A percentile compares a stretch with the other conserved stretches of the same genome.
phyloP scores from a whole-genome alignment of 768 basidiomycete species.

The Amanita jacksonii region DNA sequence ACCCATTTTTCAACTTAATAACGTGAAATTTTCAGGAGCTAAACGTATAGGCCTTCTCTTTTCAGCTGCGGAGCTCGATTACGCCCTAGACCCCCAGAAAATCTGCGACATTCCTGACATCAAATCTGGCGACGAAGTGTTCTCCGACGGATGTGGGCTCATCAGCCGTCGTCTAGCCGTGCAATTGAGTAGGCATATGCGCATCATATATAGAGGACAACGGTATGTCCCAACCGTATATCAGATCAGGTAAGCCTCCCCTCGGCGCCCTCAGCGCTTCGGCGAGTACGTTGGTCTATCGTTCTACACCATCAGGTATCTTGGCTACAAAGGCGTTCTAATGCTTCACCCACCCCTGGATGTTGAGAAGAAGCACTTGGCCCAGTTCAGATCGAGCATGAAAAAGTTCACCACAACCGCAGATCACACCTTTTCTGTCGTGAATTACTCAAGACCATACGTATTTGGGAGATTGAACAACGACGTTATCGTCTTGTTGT shows the following conservation, averaged over 20 bases:
- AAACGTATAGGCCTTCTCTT: slow-evolving; percentile 63
- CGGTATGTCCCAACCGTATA: slow-evolving; percentile 55
- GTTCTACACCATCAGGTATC: slow-evolving; percentile 32
- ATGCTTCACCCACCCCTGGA: slow-evolving; percentile 59
- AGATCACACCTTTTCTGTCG: slow-evolving; percentile 57
- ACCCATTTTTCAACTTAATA: not conserved
- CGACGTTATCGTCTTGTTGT: slow-evolving; percentile 57
- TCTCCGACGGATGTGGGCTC: slow-evolving; percentile 64
- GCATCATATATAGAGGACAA: slow-evolving; percentile 41
- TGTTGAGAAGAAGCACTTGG: slow-evolving; percentile 31
- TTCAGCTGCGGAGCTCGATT: slow-evolving; percentile 54
- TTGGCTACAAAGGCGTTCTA: slow-evolving; percentile 65
- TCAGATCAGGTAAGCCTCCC: slow-evolving; percentile 56
- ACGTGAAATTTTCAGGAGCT: slow-evolving; percentile 35
- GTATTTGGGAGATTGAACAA: slow-evolving; percentile 61
- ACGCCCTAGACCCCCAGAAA: slow-evolving; percentile 36
- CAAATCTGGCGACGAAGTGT: slow-evolving; percentile 42
- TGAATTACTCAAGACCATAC: slow-evolving; percentile 54
- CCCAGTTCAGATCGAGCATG: slow-evolving; percentile 59
- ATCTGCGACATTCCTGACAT: slow-evolving; percentile 53
- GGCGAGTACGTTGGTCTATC: not conserved
- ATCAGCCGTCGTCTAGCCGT: slow-evolving; percentile 44
- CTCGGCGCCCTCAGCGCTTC: not conserved
- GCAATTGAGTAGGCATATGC: slow-evolving; percentile 42
- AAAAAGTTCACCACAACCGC: slow-evolving; percentile 53